Evolutionary conservation across 495 filamentous ascomycete species (phyloP).

Genomic region (Astrothelium subdiscretum): DNA sequence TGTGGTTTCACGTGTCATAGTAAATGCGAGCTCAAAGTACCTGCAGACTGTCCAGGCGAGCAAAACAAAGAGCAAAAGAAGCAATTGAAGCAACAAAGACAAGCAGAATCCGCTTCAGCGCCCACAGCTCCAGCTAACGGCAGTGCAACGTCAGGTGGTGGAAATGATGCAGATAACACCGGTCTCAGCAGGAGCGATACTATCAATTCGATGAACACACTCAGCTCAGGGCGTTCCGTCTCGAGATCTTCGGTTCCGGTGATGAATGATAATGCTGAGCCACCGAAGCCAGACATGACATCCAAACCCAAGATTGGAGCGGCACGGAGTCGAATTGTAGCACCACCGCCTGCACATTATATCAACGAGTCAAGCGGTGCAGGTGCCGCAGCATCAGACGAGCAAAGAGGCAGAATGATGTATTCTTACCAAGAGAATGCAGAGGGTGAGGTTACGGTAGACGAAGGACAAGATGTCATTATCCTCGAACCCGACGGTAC

Average conservation of each 20-base stretch:
- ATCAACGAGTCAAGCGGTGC: conserved; percentile 40
- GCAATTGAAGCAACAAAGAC: conserved; percentile 71
- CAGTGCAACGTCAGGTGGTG: conserved; percentile 26
- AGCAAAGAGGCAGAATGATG: conserved; percentile 75
- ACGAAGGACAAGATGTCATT: conserved; percentile 61
- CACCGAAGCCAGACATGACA: conserved; percentile 12
- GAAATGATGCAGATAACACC: conserved; percentile 21
- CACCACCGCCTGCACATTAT: conserved; percentile 77
- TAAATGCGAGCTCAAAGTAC: conserved; percentile 98
- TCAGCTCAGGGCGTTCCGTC: conserved; percentile 74
- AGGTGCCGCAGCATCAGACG: conserved; percentile 26
- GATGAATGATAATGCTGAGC: conserved; percentile 33
- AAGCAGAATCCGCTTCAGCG: conserved; percentile 60
- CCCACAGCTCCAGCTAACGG: conserved; percentile 12
- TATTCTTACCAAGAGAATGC: conserved; percentile 72
- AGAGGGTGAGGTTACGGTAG: conserved; percentile 67
- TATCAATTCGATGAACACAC: conserved; percentile 58
- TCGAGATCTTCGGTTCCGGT: conserved; percentile 38
- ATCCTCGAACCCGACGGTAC: conserved; percentile 85
- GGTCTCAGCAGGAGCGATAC: conserved; percentile 72
- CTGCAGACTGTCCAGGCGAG: conserved; percentile 89
- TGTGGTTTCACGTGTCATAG: conserved; percentile 97
- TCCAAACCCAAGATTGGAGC: background rate
- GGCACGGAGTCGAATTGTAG: conserved; percentile 57
- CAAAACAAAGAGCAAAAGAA: conserved; percentile 88